phyloP scores from a whole-genome alignment of 768 basidiomycete genomes.

The Pleurotus sapidus region DNA sequence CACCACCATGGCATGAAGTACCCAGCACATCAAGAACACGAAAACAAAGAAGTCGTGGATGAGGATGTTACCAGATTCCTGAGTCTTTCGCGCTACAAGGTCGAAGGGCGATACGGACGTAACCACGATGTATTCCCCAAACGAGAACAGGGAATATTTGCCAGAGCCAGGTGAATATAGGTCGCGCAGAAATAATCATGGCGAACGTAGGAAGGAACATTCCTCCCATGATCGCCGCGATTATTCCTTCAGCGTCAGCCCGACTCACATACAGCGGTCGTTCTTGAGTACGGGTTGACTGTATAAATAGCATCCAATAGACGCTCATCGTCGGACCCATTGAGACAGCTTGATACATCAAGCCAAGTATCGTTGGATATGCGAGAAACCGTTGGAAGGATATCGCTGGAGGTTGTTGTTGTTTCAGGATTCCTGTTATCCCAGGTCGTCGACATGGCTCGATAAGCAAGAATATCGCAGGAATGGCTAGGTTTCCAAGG shows the following conservation, averaged over 20 bases:
- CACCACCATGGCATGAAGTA: neutral
- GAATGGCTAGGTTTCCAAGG: neutral
- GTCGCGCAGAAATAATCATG: neutral
- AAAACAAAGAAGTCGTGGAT: neutral
- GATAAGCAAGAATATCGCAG: neutral
- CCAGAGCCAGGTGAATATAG: neutral
- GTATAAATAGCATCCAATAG: neutral
- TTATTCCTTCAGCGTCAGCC: neutral
- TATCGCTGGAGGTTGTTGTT: neutral
- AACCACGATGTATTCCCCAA: neutral
- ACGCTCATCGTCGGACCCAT: neutral
- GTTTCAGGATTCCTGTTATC: neutral
- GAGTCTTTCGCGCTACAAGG: neutral
- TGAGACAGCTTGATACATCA: conserved; percentile 3
- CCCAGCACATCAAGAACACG: neutral
- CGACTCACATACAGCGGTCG: neutral
- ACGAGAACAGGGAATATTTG: neutral
- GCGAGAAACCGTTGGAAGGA: neutral
- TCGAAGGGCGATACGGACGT: neutral
- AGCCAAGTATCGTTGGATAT: neutral
- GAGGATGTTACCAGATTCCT: neutral
- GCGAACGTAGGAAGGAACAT: neutral
- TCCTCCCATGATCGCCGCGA: neutral
- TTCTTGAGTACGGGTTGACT: neutral
- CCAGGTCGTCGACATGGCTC: neutral